phyloP scores from a whole-genome alignment of 179 eudicot species.

The Dionaea muscipula region DNA sequence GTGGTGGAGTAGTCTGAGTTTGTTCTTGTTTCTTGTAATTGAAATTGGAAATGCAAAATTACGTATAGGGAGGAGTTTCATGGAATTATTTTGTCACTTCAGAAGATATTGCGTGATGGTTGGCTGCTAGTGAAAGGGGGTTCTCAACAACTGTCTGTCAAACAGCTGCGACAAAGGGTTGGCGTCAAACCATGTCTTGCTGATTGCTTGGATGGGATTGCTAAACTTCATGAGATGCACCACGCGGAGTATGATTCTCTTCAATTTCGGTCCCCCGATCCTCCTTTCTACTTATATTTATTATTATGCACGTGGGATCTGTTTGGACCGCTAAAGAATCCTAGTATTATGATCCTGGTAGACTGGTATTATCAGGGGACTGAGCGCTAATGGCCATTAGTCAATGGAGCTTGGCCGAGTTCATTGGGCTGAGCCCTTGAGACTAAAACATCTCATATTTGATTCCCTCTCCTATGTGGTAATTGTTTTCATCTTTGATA shows the following conservation, averaged over 20 bases:
- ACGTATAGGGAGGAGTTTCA: slow-evolving; percentile 55
- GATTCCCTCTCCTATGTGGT: too few relatives aligned
- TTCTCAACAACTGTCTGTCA: slow-evolving; percentile 28
- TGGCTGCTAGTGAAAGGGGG: slow-evolving; percentile 55
- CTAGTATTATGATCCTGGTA: too few relatives aligned
- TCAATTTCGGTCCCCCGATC: neutral
- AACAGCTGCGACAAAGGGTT: slow-evolving; percentile 47
- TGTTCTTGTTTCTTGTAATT: neutral
- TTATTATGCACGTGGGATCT: too few relatives aligned
- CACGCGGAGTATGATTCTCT: slow-evolving; percentile 52
- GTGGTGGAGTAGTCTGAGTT: too few relatives aligned
- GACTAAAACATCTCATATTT: too few relatives aligned
- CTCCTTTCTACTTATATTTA: neutral
- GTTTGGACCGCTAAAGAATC: too few relatives aligned
- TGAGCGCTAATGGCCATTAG: too few relatives aligned
- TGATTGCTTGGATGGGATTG: slow-evolving; percentile 73
- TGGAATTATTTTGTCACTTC: slow-evolving; percentile 39
- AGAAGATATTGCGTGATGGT: slow-evolving; percentile 63
- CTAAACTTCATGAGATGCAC: slow-evolving; percentile 65
- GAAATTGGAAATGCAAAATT: neutral
- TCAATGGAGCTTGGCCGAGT: too few relatives aligned
- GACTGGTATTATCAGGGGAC: too few relatives aligned
- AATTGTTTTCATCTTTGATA: too few relatives aligned
- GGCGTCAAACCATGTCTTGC: slow-evolving; percentile 75
- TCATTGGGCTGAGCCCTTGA: too few relatives aligned